Evolutionary conservation across 352 stramenopile species (phyloP).

Genomic region (Aphanomyces cochlioides): DNA sequence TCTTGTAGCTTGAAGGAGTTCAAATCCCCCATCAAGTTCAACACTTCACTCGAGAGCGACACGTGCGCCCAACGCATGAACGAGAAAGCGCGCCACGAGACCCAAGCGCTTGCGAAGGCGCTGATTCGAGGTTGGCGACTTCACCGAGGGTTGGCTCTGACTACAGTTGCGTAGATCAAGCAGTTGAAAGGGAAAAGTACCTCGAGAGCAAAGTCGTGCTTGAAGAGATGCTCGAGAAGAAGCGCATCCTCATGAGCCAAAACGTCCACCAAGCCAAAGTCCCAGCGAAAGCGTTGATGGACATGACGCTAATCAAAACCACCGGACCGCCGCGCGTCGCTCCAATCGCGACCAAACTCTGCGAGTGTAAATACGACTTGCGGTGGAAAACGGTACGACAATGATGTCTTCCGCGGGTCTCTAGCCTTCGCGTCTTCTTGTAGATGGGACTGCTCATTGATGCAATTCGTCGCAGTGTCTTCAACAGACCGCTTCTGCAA

Average conservation of each 20-base stretch:
- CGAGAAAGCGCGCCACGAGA: too few species aligned
- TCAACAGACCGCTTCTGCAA: slow-evolving; percentile 16
- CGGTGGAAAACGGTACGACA: slow-evolving; percentile 16
- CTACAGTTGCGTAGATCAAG: neutral
- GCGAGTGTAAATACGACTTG: slow-evolving; percentile 10
- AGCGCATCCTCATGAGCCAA: neutral
- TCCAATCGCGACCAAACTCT: neutral
- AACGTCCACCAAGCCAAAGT: slow-evolving; percentile 14
- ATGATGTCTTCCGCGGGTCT: neutral
- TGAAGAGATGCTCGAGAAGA: neutral
- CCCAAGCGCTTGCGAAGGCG: too few species aligned
- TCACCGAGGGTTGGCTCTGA: too few species aligned
- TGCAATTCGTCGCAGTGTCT: slow-evolving; percentile 4
- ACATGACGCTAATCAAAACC: slow-evolving; percentile 7
- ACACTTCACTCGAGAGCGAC: neutral
- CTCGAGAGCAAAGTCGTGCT: neutral
- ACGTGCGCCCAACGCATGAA: neutral
- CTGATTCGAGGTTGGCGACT: too few species aligned
- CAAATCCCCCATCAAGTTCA: neutral
- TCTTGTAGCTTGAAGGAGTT: neutral
- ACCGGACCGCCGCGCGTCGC: slow-evolving; percentile 8
- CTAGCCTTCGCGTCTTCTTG: neutral
- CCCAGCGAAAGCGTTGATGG: neutral
- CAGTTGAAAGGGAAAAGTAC: neutral
- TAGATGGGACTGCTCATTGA: slow-evolving; percentile 5